phyloP scores from a whole-genome alignment of 768 basidiomycete genomes.

The Calocera cornea region DNA sequence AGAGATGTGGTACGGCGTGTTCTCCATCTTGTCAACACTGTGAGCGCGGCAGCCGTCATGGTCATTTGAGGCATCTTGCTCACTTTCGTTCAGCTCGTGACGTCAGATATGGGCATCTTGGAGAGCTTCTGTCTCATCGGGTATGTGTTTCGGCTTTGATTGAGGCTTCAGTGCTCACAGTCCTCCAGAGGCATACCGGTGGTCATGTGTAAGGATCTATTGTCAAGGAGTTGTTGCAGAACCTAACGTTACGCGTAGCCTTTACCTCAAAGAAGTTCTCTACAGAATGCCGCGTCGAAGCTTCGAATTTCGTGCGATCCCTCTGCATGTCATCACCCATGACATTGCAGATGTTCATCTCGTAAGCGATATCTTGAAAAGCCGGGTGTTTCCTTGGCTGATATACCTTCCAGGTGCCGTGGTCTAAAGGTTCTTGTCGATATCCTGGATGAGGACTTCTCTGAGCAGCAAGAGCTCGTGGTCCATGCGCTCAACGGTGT shows the following conservation, averaged over 20 bases:
- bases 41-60: slow-evolving; percentile 29
- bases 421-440: slow-evolving; percentile 91
- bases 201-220: background rate
- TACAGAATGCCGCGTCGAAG: slow-evolving; percentile 85
- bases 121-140: slow-evolving; percentile 93
- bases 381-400: background rate
- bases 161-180: slow-evolving; percentile 36
- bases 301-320: slow-evolving; percentile 84
- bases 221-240: slow-evolving; percentile 8
- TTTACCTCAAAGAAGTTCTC: slow-evolving; percentile 93
- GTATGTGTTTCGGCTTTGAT: slow-evolving; percentile 79
- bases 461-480: slow-evolving; percentile 79
- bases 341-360: slow-evolving; percentile 97
- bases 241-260: slow-evolving; percentile 30
- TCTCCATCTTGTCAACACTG: slow-evolving; percentile 79
- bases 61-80: background rate
- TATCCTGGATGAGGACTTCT: slow-evolving; percentile 90
- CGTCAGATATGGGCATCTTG: slow-evolving; percentile 63
- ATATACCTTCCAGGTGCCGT: slow-evolving; percentile 50
- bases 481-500: slow-evolving; percentile 91
- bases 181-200: slow-evolving; percentile 6
- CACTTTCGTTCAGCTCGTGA: slow-evolving; percentile 28
- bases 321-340: slow-evolving; percentile 86
- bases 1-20: slow-evolving; percentile 76
- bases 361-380: slow-evolving; percentile 41